Evolutionary conservation across 208 protist genomes (phyloP).

Genomic region (Trypanosoma theileri): DNA sequence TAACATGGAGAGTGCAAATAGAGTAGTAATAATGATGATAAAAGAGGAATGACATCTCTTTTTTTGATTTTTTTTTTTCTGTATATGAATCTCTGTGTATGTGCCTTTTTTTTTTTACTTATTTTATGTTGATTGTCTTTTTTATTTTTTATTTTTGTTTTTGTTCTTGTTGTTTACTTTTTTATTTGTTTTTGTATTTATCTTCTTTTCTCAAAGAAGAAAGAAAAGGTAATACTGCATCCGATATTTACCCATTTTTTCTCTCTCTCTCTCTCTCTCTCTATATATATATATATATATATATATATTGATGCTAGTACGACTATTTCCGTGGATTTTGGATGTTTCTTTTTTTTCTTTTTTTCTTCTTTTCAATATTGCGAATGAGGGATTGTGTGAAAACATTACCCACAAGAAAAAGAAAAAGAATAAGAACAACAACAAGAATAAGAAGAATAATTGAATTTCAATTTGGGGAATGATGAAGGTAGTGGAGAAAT

Average conservation of each 20-base stretch:
- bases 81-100: background rate
- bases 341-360: constrained; percentile 16
- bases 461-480: background rate
- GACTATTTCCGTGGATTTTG: no score
- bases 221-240: background rate
- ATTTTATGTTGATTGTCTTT: background rate
- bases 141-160: background rate
- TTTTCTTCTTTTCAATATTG: constrained; percentile 2
- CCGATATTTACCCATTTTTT: no score
- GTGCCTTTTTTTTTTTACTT: background rate
- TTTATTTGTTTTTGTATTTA: background rate
- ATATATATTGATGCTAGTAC: no score
- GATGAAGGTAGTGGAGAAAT: constrained; percentile 27
- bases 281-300: no score
- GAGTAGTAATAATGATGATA: no score
- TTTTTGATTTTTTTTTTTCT: background rate
- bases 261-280: background rate
- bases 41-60: no score
- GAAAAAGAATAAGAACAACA: no score
- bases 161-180: background rate
- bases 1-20: background rate
- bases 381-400: background rate
- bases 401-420: background rate
- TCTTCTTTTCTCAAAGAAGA: background rate
- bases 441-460: no score